Base-by-base conservation (phyloP, 257 asterid genomes). In the Agastache rugosa region DNA sequence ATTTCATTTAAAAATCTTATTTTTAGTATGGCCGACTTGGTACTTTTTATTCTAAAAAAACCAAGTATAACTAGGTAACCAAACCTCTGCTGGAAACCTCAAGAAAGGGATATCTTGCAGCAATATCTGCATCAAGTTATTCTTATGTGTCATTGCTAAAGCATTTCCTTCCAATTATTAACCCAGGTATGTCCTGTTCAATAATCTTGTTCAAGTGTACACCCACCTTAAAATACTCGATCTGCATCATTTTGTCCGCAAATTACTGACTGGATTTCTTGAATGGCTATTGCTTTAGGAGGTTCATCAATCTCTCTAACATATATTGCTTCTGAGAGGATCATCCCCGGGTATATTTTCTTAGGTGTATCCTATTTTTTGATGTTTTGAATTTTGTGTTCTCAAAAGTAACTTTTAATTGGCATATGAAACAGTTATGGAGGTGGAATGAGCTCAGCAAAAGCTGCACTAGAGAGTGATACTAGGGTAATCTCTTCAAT, bases 381-480 rank as follows among this genome's bases (percentile, higher is more conserved):
- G 22, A 7, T 65, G 34, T 34, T 35, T 73, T 34, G 4, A 45
- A 23, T 39, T 62, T 48, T 19, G 29, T 22, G 29, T 64, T 71
- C 58, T 34, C 60, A 19, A 20, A 61, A 56, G 58, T 39, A n/a
- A 44, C 73, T 27, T 53, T 68, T 23, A 68, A 48, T 58, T 29
- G 80, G 48, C 11, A 15, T 29, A 61, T 53, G 48, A 31, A 55
- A 29, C 79, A 90, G 97, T 67, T 92, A 92, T 71, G 97, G 97
- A 74, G 97, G 97, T 48, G 97, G 96, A 56, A 92, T 92, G 97
- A 92, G 96, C 79, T 92, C 97, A 11, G 96, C 97, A 11, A 92
- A 92, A 82, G 96, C 97, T 22, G 97, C 93, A 5, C 83, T 92
- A 5, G 96, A 92, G 86, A 88, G 97, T 71, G 97, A 92, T 79